Evolutionary conservation across 179 eudicot species (phyloP), one percentile per base, ranked within the genome.

Genomic region (Carnegiea gigantea): DNA sequence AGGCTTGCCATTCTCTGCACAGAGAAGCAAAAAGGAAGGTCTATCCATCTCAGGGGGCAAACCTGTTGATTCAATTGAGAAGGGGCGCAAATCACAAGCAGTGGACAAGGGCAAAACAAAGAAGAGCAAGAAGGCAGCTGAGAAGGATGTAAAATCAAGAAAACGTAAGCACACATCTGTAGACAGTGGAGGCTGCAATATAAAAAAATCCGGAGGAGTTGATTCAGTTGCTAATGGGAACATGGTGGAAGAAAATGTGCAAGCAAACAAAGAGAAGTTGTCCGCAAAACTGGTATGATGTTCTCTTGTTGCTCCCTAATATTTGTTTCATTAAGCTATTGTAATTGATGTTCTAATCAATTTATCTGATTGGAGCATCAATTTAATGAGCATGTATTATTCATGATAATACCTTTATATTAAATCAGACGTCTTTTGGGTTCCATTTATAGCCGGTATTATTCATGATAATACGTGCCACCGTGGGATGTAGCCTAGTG

Each of bases 211-310:
- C 73, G 44, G 73, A 54, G 70, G 30, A 54, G 77, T 49, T 71
- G 77, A 78, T 68, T 75, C 79, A 75, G 6, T 80, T 44, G 78
- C 36, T 30, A 80, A 46, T 70, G 77, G 67, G 24, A 85, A 84
- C 78, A 79, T 48, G 74, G 62, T 15, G 83, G 65, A 76, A 53
- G 82, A 67, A 78, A 82, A 73, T 82, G 86, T 79, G 73, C 77
- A 71, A 70, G 77, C 76, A 84, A 78, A 70, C 26, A 84, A 78
- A 82, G 72, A 51, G 18, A 79, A 77, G 72, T 77, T 53, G 38
- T 53, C 85, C 24, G 2, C 82, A 26, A 82, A 33, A 64, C 75
- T 86, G 94, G 98, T 91, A 88, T 77, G 73, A 57, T 23, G 5
- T 51, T 83, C 49, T 9, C 46, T 33, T 38, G 23, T 53, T 30